Base-by-base conservation (phyloP, 306 rosid species). In the Castanea mollissima region DNA sequence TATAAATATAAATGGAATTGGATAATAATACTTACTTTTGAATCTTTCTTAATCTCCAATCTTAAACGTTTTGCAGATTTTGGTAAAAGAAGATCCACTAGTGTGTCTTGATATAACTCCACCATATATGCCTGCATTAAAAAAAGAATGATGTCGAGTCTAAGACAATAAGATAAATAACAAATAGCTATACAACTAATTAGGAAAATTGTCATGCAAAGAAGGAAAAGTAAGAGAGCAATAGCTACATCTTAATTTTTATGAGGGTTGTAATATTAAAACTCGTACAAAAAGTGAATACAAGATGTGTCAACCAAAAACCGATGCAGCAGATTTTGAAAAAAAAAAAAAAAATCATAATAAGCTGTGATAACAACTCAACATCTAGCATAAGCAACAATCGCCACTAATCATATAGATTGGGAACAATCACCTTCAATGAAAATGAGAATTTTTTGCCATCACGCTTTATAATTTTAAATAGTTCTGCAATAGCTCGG, bases 41-140 rank as follows among this genome's bases (percentile, higher is more conserved):
- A 85, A 84, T 95, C 99, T 86, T 93, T 95, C 84, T 95, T 95
- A 64, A 93, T 93, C 67, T 95, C 99, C 80, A 95, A 83, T 83
- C 77, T 93, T 46, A 73, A 80, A 20, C 94, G 96, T 81, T 91
- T 95, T 6, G 85, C 92, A 82, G 85, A 83, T 80, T 88, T 95
- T 1, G 94, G 93, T 65, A 95, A 83, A 54, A 95, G 83, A 73
- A 95, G 98, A 82, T 95, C 99, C 20, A 93, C 88, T 51, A 95
- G 96, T 46, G 98, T 93, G 77, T 95, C 99, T 86, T 95, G 99
- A 87, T 95, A 95, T 77, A 93, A 78, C 58, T 95, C 99, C 87
- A 95, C 84, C 92, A 95, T 89, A 81, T 93, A 95, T 29, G 91
- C 98, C 99, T 95, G 90, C 87, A 80, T 74, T 29, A 71, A 41